Conservation (phyloP, 1,284 basidiomycete species). For the Marasmius oreades region DNA sequence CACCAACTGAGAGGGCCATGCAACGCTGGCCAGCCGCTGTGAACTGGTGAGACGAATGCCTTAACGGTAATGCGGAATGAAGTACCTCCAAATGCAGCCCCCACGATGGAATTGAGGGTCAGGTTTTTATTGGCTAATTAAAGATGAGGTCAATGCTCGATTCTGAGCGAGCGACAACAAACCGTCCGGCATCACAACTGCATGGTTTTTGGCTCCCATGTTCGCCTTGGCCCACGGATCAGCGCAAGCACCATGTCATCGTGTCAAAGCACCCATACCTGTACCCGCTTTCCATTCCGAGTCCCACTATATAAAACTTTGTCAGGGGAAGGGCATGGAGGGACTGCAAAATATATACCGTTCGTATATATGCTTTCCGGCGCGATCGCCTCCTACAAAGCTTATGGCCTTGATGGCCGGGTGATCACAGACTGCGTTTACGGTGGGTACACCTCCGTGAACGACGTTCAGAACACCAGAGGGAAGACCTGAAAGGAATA, state of each 20-base stretch:
- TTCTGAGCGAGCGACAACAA: slow-evolving; percentile 13
- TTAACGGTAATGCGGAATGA: slow-evolving; percentile 17
- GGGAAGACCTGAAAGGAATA: slow-evolving; percentile 55
- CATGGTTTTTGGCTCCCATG: slow-evolving; percentile 96
- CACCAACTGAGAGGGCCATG: slow-evolving; percentile 91
- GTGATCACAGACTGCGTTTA: slow-evolving; percentile 94
- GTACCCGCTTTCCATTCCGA: slow-evolving; percentile 88
- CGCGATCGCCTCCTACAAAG: slow-evolving; percentile 95
- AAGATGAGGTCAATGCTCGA: slow-evolving; percentile 7
- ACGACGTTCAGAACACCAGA: slow-evolving; percentile 85
- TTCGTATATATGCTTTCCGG: slow-evolving; percentile 93
- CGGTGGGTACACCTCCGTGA: slow-evolving; percentile 86
- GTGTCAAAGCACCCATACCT: slow-evolving; percentile 37
- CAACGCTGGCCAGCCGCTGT: slow-evolving; percentile 94
- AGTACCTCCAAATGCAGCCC: slow-evolving; percentile 91
- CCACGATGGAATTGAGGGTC: slow-evolving; percentile 89
- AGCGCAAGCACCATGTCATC: background rate
- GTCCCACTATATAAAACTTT: slow-evolving; percentile 55
- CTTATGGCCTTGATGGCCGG: slow-evolving; percentile 91
- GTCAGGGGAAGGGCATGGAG: background rate
- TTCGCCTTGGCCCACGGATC: slow-evolving; percentile 57
- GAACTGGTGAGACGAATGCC: slow-evolving; percentile 25
- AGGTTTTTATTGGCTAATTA: slow-evolving; percentile 86
- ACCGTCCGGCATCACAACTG: slow-evolving; percentile 94
- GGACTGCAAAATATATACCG: slow-evolving; percentile 40